A percentile compares a stretch with the other conserved stretches of the same genome.
Evolutionary conservation across 2,329 filamentous ascomycete genomes (phyloP).

Genomic region (Blumeria graminis): DNA sequence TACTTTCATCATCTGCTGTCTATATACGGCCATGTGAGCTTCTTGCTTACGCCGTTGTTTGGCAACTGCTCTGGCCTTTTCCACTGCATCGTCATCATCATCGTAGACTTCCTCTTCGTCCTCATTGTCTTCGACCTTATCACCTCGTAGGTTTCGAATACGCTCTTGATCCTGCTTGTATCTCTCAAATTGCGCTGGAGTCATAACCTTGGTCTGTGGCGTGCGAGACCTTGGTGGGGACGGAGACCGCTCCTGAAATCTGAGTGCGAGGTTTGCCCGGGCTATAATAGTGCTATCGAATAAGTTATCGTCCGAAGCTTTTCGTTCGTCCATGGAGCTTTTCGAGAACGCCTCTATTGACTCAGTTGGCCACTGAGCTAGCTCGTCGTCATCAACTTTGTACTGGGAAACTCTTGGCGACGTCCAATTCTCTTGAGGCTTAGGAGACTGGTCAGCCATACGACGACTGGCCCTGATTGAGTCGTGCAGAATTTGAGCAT

Average conservation of each 20-base stretch:
- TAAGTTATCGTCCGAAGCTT: constrained; percentile 10
- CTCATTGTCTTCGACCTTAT: constrained; percentile 29
- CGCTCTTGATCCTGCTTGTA: constrained; percentile 53
- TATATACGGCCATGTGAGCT: constrained; percentile 69
- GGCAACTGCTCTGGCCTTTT: constrained; percentile 47
- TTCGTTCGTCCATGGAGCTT: constrained; percentile 7
- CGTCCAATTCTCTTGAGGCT: constrained; percentile 12
- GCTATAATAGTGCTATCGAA: constrained; percentile 12
- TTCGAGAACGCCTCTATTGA: constrained; percentile 10
- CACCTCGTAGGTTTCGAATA: constrained; percentile 21
- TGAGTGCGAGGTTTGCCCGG: constrained; percentile 11
- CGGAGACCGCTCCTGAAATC: constrained; percentile 9
- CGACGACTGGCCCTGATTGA: constrained; percentile 12
- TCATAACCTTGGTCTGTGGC: constrained; percentile 47
- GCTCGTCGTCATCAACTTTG: constrained; percentile 6
- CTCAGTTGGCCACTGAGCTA: constrained; percentile 6
- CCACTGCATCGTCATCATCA: constrained; percentile 54
- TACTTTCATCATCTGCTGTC: constrained; percentile 92
- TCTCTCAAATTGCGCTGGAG: constrained; percentile 62
- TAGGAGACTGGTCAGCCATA: constrained; percentile 8
- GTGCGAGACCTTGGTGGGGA: constrained; percentile 3
- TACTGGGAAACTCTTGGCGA: constrained; percentile 7
- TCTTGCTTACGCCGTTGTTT: constrained; percentile 71
- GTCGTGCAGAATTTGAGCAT: constrained; percentile 14
- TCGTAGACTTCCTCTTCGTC: constrained; percentile 40